Evolutionary conservation across 805 yeast species (phyloP).

Genomic region (Candida germanica): DNA sequence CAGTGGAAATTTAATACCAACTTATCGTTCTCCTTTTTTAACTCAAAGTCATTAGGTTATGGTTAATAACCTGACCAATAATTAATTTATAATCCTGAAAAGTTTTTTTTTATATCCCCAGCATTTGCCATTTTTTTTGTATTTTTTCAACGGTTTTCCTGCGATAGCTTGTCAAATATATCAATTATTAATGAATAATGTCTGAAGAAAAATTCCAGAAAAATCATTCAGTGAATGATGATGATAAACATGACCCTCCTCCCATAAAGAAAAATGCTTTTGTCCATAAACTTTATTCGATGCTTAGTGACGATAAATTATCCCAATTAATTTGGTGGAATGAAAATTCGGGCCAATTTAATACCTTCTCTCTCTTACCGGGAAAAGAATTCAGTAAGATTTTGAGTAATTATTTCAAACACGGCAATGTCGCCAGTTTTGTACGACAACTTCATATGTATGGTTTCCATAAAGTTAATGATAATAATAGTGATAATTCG

Average conservation of each 20-base stretch:
- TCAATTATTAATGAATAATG: too few species aligned
- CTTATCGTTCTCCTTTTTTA: too few species aligned
- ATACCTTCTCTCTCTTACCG: constrained; percentile 63
- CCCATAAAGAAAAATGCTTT: constrained; percentile 54
- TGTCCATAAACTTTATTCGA: constrained; percentile 45
- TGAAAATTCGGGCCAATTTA: constrained; percentile 39
- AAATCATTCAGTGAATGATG: background rate
- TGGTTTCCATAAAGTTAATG: constrained; percentile 83
- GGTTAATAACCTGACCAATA: background rate
- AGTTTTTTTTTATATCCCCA: background rate
- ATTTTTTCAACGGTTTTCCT: background rate
- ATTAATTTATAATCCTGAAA: too few species aligned
- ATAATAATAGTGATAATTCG: constrained; percentile 18
- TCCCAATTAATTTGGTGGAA: constrained; percentile 44
- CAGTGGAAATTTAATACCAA: too few species aligned
- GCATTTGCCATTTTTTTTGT: background rate
- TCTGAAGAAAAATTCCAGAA: constrained; percentile 20
- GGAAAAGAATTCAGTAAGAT: constrained; percentile 60
- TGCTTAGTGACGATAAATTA: constrained; percentile 35
- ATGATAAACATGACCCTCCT: constrained; percentile 7
- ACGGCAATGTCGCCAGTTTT: constrained; percentile 89
- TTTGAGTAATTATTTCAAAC: constrained; percentile 79
- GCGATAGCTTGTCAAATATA: background rate
- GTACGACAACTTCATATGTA: constrained; percentile 95
- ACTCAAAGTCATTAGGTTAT: too few species aligned